Base-by-base conservation (phyloP, 495 filamentous ascomycete species). In the Immersiella caudata region DNA sequence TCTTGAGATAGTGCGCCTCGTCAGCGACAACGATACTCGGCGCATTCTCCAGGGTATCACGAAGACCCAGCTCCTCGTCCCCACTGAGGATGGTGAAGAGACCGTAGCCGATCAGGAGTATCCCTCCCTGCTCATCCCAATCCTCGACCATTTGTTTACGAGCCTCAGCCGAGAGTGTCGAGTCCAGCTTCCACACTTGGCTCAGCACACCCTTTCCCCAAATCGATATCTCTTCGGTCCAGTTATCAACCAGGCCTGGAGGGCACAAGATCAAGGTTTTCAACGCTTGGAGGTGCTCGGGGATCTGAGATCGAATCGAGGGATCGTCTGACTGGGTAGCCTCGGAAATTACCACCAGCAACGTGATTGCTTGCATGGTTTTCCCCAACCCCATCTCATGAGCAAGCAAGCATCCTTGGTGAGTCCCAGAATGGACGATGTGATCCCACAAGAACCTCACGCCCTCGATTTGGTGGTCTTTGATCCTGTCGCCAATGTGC, bases 341-440 rank as follows among this genome's bases (percentile, higher is more conserved):
- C 66, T 89, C 81, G 7, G 88, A 81, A 64, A 97, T 86, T 18
- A 93, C 90, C 4, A 90, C 82, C 1, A 97, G 82, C 46, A 97
- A 77, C 0, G 92, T 89, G 67, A 97, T 92, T 1, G 87, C 85
- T 79, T 97, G 94, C 87, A 97, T 91, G 0, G 94, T 97, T 77
- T 98, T 98, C 16, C 94, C 94, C 18, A 98, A 77, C 1, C 94
- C 94, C 94, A 97, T 97, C 0, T 92, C 92, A 74, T 97, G 94
- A 1, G 94, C 92, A 29, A 98, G 84, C 2, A 97, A 80, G 71
- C 92, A 96, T 6, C 94, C 94, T 74, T 91, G 87, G 25, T 79
- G 80, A 3, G 73, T 74, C 33, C 82, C 81, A 18, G 83, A 82
- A 22, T 76, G 71, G 26, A 75, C 88, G 25, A 97, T 74, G 66